phyloP scores from a whole-genome alignment of 768 basidiomycete genomes.

The Leucocoprinus leucothites region DNA sequence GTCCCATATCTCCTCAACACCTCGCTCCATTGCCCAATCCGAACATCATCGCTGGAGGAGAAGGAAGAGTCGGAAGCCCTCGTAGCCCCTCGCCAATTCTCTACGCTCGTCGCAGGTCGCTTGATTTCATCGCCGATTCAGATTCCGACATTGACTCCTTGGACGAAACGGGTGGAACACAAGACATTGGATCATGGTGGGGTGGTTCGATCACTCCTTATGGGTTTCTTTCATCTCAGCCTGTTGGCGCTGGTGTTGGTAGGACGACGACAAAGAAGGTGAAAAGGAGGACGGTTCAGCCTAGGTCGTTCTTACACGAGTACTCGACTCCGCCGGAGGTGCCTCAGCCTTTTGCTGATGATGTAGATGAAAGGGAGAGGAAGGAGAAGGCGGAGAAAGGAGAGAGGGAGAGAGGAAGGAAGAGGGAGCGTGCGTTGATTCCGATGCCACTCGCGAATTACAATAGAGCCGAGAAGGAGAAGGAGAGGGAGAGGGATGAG shows the following conservation, averaged over 20 bases:
- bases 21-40: not conserved
- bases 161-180: not conserved
- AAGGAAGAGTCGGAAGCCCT: not conserved
- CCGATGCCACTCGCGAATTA: constrained; percentile 4
- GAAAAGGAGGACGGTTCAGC: constrained; percentile 5
- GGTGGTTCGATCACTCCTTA: not conserved
- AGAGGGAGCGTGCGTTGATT: not conserved
- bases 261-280: not conserved
- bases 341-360: not conserved
- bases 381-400: not conserved
- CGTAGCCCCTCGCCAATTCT: constrained; percentile 7
- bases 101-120: constrained; percentile 2
- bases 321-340: constrained; percentile 9
- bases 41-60: not conserved
- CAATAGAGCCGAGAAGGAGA: not conserved
- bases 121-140: constrained; percentile 7
- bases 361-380: not conserved
- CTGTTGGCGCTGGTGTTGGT: not conserved
- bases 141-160: not conserved
- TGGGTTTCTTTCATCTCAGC: not conserved
- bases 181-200: not conserved
- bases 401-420: constrained; percentile 4
- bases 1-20: not conserved
- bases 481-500: not conserved
- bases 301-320: constrained; percentile 2